Base-by-base conservation (phyloP, 768 basidiomycete species). In the Mrakia frigida region DNA sequence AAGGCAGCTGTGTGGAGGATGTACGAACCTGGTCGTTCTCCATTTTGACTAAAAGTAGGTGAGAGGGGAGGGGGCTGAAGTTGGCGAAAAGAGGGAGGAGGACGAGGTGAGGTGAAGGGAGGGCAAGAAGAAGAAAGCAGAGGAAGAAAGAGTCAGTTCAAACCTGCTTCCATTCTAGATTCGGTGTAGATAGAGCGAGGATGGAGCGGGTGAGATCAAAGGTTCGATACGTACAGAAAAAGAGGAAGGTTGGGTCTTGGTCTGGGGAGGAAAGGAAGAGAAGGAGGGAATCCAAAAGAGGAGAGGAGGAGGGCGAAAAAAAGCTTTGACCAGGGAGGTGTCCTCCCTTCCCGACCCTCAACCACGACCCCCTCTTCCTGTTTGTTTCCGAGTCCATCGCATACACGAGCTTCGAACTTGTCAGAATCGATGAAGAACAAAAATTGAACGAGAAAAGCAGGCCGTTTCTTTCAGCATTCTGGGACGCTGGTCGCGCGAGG, bases 21-120 rank as follows among this genome's bases (percentile, higher is more conserved):
- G 33, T 74, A 74, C 73, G 37, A 74, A 74, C 73, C 73, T 74
- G 73, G 59, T 74, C 73, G 73, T 74, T 74, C 73, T 74, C 73
- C 73, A 74, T 74, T 39, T 74, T 74, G 73, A 74, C 59, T 50
- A 67, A 50, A 61, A 33, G 73, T 56, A 35, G 23, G 52, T 41
- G 46, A 74, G n/a, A n/a, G 73, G 61, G 46, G 23, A 28, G 61
- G 61, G 43, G 41, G 56, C 56, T 56, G 28, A 2, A 28, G 56
- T 50, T 50, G 46, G 56, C 23, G 28, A 56, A 14, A 74, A 35
- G 39, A 43, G 31, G 73, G 50, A 50, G 31, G 63, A 18, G 23
- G 41, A 63, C 28, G 33, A 50, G 73, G 61, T 72, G 71, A n/a
- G 25, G 69, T 6, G 35, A 33, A 11, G 33, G n/a, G n/a, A 52